A percentile compares a stretch with the other conserved stretches of the same genome.
Conservation (phyloP, 768 basidiomycete genomes). For the Rubroboletus pulcherrimus region DNA sequence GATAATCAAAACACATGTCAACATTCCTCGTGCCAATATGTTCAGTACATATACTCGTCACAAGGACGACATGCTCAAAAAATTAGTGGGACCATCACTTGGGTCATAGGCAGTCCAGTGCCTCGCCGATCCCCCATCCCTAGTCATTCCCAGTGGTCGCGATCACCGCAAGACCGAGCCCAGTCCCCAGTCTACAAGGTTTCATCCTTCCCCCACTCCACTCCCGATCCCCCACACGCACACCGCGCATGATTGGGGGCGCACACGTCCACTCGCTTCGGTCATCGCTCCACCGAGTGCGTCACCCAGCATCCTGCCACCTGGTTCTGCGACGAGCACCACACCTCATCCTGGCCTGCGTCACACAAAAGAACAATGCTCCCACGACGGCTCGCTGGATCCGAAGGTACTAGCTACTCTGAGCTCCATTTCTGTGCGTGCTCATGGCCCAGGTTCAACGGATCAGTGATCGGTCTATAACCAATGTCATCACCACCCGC, state of each 20-base stretch:
- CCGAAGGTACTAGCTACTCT: constrained; percentile 14
- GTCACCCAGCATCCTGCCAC: constrained; percentile 22
- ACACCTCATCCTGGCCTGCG: neutral
- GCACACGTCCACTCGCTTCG: constrained; percentile 33
- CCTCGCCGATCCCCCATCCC: constrained; percentile 26
- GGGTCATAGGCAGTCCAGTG: constrained; percentile 29
- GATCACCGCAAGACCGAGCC: constrained; percentile 18
- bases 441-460: constrained; percentile 29
- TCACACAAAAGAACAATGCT: constrained; percentile 2
- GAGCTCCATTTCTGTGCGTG: constrained; percentile 33
- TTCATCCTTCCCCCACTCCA: constrained; percentile 38
- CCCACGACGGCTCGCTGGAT: constrained; percentile 31
- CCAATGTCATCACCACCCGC: constrained; percentile 10
- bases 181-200: constrained; percentile 40
- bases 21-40: constrained; percentile 6
- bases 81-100: constrained; percentile 23
- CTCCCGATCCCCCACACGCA: constrained; percentile 20
- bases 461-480: constrained; percentile 3
- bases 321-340: constrained; percentile 20
- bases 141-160: constrained; percentile 20
- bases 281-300: constrained; percentile 36
- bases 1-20: constrained; percentile 23
- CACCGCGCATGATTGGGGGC: constrained; percentile 23
- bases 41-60: constrained; percentile 12
- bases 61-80: constrained; percentile 27